phyloP scores from a whole-genome alignment of 441 rosid genomes.

The Rhodomyrtus psidioides region DNA sequence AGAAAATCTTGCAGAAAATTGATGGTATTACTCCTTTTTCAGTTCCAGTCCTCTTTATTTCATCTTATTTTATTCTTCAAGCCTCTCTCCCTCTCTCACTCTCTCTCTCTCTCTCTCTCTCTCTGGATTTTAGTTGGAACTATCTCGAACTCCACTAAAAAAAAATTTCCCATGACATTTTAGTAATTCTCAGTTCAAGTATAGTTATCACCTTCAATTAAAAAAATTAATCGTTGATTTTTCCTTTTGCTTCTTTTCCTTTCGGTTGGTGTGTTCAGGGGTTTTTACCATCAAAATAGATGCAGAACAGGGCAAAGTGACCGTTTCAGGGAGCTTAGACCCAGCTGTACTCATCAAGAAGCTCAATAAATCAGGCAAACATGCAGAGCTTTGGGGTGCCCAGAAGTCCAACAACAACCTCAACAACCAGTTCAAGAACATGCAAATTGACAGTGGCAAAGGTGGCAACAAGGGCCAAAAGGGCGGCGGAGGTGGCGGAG shows the following conservation, averaged over 20 bases:
- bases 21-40: neutral
- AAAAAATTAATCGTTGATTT: neutral
- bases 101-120: neutral
- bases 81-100: neutral
- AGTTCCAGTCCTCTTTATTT: neutral
- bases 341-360: slow-evolving; percentile 3
- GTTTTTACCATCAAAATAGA: slow-evolving; percentile 9
- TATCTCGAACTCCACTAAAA: neutral
- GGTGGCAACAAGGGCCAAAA: slow-evolving; percentile 2
- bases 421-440: slow-evolving; percentile 5
- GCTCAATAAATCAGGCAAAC: slow-evolving; percentile 10
- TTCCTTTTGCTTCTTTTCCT: neutral
- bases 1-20: slow-evolving; percentile 10
- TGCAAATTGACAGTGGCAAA: neutral
- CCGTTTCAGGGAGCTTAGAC: slow-evolving; percentile 2
- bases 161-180: neutral
- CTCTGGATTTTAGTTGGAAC: neutral
- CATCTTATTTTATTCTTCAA: neutral
- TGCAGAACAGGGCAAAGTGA: slow-evolving; percentile 9
- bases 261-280: neutral
- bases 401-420: slow-evolving; percentile 1
- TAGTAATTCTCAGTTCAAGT: neutral
- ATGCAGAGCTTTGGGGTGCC: slow-evolving; percentile 8
- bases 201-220: neutral
- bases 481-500: neutral